Base-by-base conservation (phyloP, 495 filamentous ascomycete genomes). In the Ascobolus immersus region DNA sequence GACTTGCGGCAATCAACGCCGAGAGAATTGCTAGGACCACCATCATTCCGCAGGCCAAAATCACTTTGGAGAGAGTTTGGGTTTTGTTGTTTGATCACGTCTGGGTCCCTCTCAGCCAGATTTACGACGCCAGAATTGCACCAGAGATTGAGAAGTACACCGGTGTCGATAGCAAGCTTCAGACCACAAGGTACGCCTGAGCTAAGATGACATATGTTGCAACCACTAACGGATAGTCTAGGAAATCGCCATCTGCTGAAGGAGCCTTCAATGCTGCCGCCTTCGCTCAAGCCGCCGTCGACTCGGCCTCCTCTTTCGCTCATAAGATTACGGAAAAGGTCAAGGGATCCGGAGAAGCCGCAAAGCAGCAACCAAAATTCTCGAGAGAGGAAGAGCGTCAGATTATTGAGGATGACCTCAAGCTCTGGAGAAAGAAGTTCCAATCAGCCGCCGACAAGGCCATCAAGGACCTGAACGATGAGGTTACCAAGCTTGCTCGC, bases 341-440 rank as follows among this genome's bases (percentile, higher is more conserved):
- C 23, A 37, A 37, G 17, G 23, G 17, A 3, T 23, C 29, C 26
- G 26, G 17, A 25, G 26, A 39, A 47, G 18, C 12, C 18, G 33
- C 28, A 30, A 45, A 58, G 3, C 42, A 56, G 9, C 42, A 53
- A 21, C 49, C 63, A 37, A 45, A 64, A 21, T 53, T 52, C 5
- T 39, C 45, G 12, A 31, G 23, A 17, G 61, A 65, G 31, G 57
- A 65, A 44, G 53, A 65, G 2, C 67, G 69, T 5, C 65, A 73
- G 43, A 71, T 68, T 22, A 71, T 92, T 34, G 62, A 69, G 5
- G 64, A 69, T 11, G 89, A 94, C 51, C 61, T 99, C 23, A 54
- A 65, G 30, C 56, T 60, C 23, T 94, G 82, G 80, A 71, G 90
- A 50, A 62, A 65, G 25, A 79, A 86, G 42, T 94, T 93, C 51